Evolutionary conservation across 2,329 filamentous ascomycete genomes (phyloP).

Genomic region (Cladorrhinum sp.): DNA sequence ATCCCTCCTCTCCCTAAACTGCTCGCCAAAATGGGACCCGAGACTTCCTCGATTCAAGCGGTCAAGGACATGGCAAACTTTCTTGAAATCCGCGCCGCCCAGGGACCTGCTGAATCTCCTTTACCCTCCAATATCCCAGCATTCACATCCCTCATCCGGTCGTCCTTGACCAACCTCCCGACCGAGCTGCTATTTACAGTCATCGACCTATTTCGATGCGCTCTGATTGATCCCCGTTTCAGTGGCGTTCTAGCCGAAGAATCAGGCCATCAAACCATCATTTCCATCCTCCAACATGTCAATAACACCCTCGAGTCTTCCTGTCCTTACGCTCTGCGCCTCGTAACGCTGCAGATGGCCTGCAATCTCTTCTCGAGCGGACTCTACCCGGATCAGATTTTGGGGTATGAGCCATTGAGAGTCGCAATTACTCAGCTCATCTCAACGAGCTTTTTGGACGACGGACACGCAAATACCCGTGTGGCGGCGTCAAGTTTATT

Average conservation of each 20-base stretch:
- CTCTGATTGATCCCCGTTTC: slow-evolving; percentile 73
- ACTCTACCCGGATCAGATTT: slow-evolving; percentile 65
- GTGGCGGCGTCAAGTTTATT: slow-evolving; percentile 79
- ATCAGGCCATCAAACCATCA: slow-evolving; percentile 58
- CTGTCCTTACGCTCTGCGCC: slow-evolving; percentile 76
- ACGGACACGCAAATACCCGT: slow-evolving; percentile 68
- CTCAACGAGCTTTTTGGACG: slow-evolving; percentile 75
- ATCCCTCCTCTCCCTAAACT: slow-evolving; percentile 81
- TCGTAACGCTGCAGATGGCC: slow-evolving; percentile 77
- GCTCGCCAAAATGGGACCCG: slow-evolving; percentile 67
- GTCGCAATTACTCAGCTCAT: slow-evolving; percentile 64
- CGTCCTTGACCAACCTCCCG: slow-evolving; percentile 54
- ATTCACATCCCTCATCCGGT: slow-evolving; percentile 61
- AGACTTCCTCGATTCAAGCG: slow-evolving; percentile 53
- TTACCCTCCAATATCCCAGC: slow-evolving; percentile 65
- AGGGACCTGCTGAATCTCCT: slow-evolving; percentile 61
- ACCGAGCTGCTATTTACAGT: slow-evolving; percentile 70
- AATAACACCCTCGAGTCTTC: slow-evolving; percentile 41
- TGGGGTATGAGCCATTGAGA: slow-evolving; percentile 51
- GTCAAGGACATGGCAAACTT: slow-evolving; percentile 68
- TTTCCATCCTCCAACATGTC: slow-evolving; percentile 59
- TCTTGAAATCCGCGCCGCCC: slow-evolving; percentile 58
- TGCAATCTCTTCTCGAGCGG: slow-evolving; percentile 82
- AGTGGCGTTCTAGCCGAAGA: slow-evolving; percentile 84
- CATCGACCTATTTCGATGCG: slow-evolving; percentile 79